A percentile compares a stretch with the other conserved stretches of the same genome.
These are phyloP conservation scores for Sungouiella blattae DNA, from an alignment of 805 yeast species.

Conservation along the genomic window DNA sequence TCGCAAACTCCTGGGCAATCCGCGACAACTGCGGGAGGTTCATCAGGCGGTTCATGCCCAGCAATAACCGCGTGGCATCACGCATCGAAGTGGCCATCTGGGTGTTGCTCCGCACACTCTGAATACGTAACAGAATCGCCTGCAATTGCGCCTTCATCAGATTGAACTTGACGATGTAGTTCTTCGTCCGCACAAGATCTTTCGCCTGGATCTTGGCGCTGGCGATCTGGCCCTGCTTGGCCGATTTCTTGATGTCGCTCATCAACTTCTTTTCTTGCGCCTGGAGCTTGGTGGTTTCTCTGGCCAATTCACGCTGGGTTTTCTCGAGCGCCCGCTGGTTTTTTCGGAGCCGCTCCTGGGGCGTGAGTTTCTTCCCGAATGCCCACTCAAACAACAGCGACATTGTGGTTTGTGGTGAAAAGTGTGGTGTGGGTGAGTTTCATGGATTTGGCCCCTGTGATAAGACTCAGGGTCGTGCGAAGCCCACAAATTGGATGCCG, in stretches of 20 bases:
- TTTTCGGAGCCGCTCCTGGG: slow-evolving; percentile 91
- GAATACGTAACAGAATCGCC: slow-evolving; percentile 88
- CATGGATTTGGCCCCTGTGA: too few species aligned
- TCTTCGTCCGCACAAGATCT: slow-evolving; percentile 86
- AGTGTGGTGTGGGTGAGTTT: too few species aligned
- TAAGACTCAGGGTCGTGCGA: too few species aligned
- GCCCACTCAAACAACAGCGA: slow-evolving; percentile 74
- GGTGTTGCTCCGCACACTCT: slow-evolving; percentile 87
- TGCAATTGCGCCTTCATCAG: slow-evolving; percentile 93
- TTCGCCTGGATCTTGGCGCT: slow-evolving; percentile 95
- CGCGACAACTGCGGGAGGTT: slow-evolving; percentile 84
- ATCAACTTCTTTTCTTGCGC: slow-evolving; percentile 87
- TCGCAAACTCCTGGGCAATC: slow-evolving; percentile 93
- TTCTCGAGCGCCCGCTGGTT: slow-evolving; percentile 94
- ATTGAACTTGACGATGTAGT: slow-evolving; percentile 81
- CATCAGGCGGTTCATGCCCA: slow-evolving; percentile 86
- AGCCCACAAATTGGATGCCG: too few species aligned
- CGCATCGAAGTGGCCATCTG: slow-evolving; percentile 95
- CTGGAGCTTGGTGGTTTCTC: slow-evolving; percentile 84
- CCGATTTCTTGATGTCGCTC: slow-evolving; percentile 83
- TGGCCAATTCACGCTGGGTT: slow-evolving; percentile 87
- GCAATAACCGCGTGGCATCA: slow-evolving; percentile 82
- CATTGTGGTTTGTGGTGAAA: too few species aligned
- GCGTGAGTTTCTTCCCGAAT: slow-evolving; percentile 89
- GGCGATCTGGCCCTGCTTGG: slow-evolving; percentile 82